These are phyloP conservation scores for Volvox reticuliferus DNA, from an alignment of 139 green algal genomes.

Conservation along the genomic window DNA sequence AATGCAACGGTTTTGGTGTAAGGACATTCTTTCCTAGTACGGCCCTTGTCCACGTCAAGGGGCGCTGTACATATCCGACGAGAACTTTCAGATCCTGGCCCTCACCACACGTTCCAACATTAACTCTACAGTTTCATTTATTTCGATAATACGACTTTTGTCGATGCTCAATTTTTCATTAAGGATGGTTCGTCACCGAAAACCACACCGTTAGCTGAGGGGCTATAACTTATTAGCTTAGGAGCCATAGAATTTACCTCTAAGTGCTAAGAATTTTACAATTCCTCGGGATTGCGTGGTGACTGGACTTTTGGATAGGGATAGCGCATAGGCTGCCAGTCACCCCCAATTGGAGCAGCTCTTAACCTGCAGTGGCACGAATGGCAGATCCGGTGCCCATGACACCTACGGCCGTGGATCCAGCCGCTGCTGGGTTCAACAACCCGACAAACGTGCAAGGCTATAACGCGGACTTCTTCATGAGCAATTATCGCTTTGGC, in stretches of 20 bases:
- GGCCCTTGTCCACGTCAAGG: too few species aligned
- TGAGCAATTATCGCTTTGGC: conserved; percentile 97
- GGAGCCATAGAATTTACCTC: not conserved
- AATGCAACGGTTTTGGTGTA: too few species aligned
- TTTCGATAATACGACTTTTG: too few species aligned
- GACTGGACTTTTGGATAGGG: too few species aligned
- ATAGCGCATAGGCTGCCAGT: not conserved
- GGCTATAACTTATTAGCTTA: not conserved
- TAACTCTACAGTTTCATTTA: too few species aligned
- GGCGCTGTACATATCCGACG: too few species aligned
- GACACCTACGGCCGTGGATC: not conserved
- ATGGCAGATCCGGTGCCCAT: conserved; percentile 11
- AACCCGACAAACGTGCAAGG: conserved; percentile 19
- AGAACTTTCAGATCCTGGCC: too few species aligned
- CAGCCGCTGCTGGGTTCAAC: conserved; percentile 41
- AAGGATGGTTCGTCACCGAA: not conserved
- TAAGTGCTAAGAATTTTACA: not conserved
- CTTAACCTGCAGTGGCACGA: not conserved
- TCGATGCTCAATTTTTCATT: not conserved
- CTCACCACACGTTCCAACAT: too few species aligned
- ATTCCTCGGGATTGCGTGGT: too few species aligned
- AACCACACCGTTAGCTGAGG: conserved; percentile 1
- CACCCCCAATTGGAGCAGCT: not conserved
- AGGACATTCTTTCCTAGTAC: too few species aligned
- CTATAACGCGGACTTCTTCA: conserved; percentile 84